These are phyloP conservation scores for Gossypium sturtianum DNA, from an alignment of 345 rosid genomes.

Conservation along the genomic window DNA sequence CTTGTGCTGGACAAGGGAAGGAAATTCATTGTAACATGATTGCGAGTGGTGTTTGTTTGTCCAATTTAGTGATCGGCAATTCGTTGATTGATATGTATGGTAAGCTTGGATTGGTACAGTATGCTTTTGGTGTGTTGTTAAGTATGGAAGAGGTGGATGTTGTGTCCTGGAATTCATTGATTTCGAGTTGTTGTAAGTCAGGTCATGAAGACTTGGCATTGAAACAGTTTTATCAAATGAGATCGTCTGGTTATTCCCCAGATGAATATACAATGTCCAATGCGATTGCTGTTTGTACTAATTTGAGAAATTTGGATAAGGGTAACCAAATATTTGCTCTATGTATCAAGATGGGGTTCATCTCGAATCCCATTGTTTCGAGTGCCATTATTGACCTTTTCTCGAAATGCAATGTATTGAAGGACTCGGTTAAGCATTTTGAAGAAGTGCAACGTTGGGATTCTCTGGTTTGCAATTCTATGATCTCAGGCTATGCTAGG, in stretches of 20 bases:
- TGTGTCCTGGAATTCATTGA: slow-evolving; percentile 69
- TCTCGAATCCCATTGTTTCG: slow-evolving; percentile 54
- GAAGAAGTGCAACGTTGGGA: slow-evolving; percentile 42
- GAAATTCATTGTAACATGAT: slow-evolving; percentile 58
- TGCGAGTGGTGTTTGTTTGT: slow-evolving; percentile 32
- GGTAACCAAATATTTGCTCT: slow-evolving; percentile 68
- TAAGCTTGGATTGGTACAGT: slow-evolving; percentile 42
- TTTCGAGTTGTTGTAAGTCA: slow-evolving; percentile 38
- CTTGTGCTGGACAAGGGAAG: slow-evolving; percentile 42
- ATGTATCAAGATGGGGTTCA: slow-evolving; percentile 56
- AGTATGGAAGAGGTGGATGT: slow-evolving; percentile 49
- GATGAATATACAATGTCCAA: slow-evolving; percentile 53
- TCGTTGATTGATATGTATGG: slow-evolving; percentile 67
- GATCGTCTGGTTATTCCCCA: slow-evolving; percentile 34
- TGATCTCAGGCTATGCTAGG: slow-evolving; percentile 54
- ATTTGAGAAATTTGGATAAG: slow-evolving; percentile 43
- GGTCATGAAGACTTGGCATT: slow-evolving; percentile 44
- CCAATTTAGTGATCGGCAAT: slow-evolving; percentile 57
- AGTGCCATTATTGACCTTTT: slow-evolving; percentile 72
- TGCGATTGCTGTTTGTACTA: slow-evolving; percentile 38
- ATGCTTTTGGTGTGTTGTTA: slow-evolving; percentile 46
- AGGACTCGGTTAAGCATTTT: slow-evolving; percentile 56
- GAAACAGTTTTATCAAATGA: slow-evolving; percentile 42
- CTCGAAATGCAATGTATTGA: slow-evolving; percentile 79
- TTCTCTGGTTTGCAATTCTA: slow-evolving; percentile 44